phyloP scores from a whole-genome alignment of 345 rosid genomes.

The Microthlaspi erraticum region DNA sequence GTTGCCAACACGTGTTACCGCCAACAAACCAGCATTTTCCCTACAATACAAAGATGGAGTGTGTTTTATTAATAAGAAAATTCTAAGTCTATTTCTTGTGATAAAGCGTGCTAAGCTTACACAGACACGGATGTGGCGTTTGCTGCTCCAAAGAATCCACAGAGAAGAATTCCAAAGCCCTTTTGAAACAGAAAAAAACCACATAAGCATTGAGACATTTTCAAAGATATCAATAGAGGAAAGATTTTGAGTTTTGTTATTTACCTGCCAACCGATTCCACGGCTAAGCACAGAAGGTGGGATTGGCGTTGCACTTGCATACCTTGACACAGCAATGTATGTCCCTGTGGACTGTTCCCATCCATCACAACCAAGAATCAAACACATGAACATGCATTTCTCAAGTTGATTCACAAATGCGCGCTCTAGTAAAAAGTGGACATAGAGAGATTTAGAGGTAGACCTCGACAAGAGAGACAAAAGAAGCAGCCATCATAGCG shows the following conservation, averaged over 20 bases:
- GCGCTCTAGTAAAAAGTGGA: neutral
- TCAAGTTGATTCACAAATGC: neutral
- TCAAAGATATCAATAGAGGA: neutral
- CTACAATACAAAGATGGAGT: slow-evolving; percentile 51
- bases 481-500: slow-evolving; percentile 92
- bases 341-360: slow-evolving; percentile 81
- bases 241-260: neutral
- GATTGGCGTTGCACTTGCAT: slow-evolving; percentile 90
- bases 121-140: slow-evolving; percentile 83
- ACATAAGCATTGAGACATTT: slow-evolving; percentile 18
- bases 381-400: neutral
- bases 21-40: slow-evolving; percentile 85
- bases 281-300: slow-evolving; percentile 95
- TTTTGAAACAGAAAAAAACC: slow-evolving; percentile 31
- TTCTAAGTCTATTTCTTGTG: neutral
- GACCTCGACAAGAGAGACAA: slow-evolving; percentile 90
- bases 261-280: slow-evolving; percentile 98
- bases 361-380: slow-evolving; percentile 7
- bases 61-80: neutral
- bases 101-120: slow-evolving; percentile 59
- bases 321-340: slow-evolving; percentile 80
- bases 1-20: slow-evolving; percentile 83
- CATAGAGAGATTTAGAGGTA: neutral
- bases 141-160: slow-evolving; percentile 95
- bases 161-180: slow-evolving; percentile 89